phyloP scores from a whole-genome alignment of 2,329 filamentous ascomycete genomes.

The Escovopsis sp. region DNA sequence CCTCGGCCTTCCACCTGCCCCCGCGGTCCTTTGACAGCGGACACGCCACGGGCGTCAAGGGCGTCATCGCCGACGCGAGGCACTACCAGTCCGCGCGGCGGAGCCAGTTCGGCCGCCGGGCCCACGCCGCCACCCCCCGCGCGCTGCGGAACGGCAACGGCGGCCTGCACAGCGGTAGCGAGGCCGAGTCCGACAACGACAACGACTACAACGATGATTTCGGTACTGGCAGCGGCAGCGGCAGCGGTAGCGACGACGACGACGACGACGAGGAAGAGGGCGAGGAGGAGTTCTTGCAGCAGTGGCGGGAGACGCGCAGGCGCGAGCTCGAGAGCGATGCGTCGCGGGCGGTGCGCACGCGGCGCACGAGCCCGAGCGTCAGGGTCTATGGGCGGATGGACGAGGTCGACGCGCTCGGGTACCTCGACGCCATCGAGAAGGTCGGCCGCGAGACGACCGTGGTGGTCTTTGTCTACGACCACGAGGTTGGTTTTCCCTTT shows the following conservation, averaged over 20 bases:
- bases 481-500: slow-evolving; percentile 49
- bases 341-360: slow-evolving; percentile 39
- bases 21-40: slow-evolving; percentile 50
- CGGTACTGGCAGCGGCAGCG: slow-evolving; percentile 21
- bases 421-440: slow-evolving; percentile 92
- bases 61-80: slow-evolving; percentile 72
- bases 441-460: slow-evolving; percentile 68
- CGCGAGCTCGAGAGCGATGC: slow-evolving; percentile 58
- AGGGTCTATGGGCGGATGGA: slow-evolving; percentile 67
- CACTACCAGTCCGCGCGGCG: slow-evolving; percentile 56
- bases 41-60: slow-evolving; percentile 68
- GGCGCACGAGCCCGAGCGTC: slow-evolving; percentile 62
- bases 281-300: slow-evolving; percentile 67
- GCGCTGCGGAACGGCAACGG: slow-evolving; percentile 3
- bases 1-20: slow-evolving; percentile 41
- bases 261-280: slow-evolving; percentile 39
- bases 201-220: slow-evolving; percentile 11
- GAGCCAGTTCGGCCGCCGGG: slow-evolving; percentile 37
- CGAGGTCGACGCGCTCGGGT: slow-evolving; percentile 77
- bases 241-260: slow-evolving; percentile 21
- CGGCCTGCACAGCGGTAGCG: slow-evolving; percentile 15
- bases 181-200: slow-evolving; percentile 34
- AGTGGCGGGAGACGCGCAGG: slow-evolving; percentile 72
- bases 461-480: slow-evolving; percentile 86
- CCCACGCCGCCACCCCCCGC: slow-evolving; percentile 34